These are phyloP conservation scores for Spizellomyces punctatus DNA, from an alignment of 192 early-diverging fungal species.

Conservation along the genomic window DNA sequence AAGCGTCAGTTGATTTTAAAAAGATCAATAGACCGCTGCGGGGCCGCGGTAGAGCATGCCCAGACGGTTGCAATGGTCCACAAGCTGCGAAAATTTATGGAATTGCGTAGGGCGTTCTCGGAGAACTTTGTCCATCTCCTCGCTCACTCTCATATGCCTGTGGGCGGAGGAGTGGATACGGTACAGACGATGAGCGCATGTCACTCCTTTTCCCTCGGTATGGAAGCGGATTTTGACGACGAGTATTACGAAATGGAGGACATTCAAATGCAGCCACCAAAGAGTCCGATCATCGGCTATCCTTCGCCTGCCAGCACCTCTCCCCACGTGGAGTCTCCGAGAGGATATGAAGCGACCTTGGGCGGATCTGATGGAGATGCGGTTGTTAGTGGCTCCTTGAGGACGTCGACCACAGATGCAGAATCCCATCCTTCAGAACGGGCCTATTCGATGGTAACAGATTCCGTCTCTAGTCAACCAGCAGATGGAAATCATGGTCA, in stretches of 20 bases:
- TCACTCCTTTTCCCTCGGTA: not conserved
- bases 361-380: not conserved
- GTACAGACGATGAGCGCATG: conserved; percentile 9
- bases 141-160: not conserved
- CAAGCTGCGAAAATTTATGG: conserved; percentile 40
- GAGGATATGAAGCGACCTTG: not conserved
- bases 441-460: too few species aligned
- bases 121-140: conserved; percentile 42
- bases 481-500: not conserved
- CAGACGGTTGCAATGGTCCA: conserved; percentile 45
- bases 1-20: conserved; percentile 44
- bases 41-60: conserved; percentile 40
- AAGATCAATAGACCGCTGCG: conserved; percentile 34
- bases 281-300: conserved; percentile 1
- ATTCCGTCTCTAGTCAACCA: too few species aligned
- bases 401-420: not conserved
- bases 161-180: conserved; percentile 3
- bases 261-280: not conserved
- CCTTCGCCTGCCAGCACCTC: not conserved
- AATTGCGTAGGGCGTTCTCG: conserved; percentile 43
- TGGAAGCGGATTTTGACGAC: conserved; percentile 8
- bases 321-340: not conserved
- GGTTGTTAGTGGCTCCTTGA: conserved; percentile 1
- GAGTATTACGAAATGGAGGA: conserved; percentile 17
- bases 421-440: not conserved